Evolutionary conservation across 1,139 yeast genomes (phyloP), one percentile per base, ranked within the genome.

Genomic region (Hemisphaericaspora xylofermentans): DNA sequence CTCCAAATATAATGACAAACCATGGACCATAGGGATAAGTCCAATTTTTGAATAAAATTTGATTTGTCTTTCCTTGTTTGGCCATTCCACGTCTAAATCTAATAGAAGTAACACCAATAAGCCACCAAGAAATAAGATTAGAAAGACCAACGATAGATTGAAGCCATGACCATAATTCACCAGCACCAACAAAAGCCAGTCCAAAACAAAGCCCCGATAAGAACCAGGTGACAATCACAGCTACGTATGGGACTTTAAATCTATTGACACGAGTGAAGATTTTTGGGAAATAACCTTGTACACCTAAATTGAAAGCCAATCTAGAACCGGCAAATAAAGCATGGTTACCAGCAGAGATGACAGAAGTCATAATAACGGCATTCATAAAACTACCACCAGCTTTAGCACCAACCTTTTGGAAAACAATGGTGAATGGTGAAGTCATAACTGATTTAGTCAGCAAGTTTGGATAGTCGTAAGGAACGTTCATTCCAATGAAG

Each of bases 381-480:
- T 69, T 69, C 74, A 70, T 69, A 49, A 66, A 70, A 30, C 68
- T 60, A 19, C 73, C 75, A 21, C 63, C 72, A 25, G 65, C 72
- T 45, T 64, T 68, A n/a, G 74, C 70, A 26, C 75, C 74, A 15
- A 60, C 71, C 68, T 74, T 64, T 57, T 76, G 80, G 61, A 79
- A 80, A 5, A 78, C 83, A 48, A 82, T 68, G 4, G 87, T 80
- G 59, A 82, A 82, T 2, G 88, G 87, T 4, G 86, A 80, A 3
- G 85, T 78, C 38, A 74, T 60, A 36, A 74, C 67, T 4, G 68
- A 59, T 35, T 67, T 74, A 21, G 66, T 67, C 36, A 63, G 50
- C 45, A 70, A 63, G 44, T 61, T 56, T 7, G 74, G 74, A 46
- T 66, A 67, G 46, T 66, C 61, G 45, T 68, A 68, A 4, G 72